These are phyloP conservation scores for Hibiscus mutabilis DNA, from an alignment of 345 rosid species.

Conservation along the genomic window DNA sequence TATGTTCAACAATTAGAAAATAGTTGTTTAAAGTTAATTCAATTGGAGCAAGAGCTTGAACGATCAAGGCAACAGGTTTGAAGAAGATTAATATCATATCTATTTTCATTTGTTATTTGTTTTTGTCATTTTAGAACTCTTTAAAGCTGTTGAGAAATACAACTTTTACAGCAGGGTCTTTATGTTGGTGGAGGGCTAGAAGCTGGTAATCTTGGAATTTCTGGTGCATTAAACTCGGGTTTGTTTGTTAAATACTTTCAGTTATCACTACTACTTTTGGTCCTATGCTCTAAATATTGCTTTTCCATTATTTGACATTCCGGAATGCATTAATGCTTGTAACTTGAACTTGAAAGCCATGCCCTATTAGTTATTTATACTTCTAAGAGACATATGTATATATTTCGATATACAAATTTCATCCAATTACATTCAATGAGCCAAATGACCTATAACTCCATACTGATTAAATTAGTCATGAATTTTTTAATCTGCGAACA, in stretches of 20 bases:
- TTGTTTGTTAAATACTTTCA: conserved; percentile 16
- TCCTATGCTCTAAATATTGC: neutral
- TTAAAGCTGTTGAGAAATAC: neutral
- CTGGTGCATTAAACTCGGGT: conserved; percentile 63
- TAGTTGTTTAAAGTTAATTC: conserved; percentile 77
- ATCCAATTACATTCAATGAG: neutral
- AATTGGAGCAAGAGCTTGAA: conserved; percentile 81
- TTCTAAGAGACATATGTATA: neutral
- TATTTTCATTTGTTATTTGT: neutral
- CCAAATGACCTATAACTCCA: neutral
- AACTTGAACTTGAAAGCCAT: neutral
- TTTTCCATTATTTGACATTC: neutral
- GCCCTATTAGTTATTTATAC: neutral
- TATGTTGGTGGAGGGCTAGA: conserved; percentile 50
- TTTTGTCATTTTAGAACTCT: neutral
- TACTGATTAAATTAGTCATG: neutral
- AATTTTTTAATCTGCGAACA: neutral
- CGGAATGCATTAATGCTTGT: neutral
- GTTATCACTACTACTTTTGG: neutral
- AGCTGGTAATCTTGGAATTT: conserved; percentile 40
- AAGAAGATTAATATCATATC: neutral
- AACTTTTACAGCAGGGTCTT: conserved; percentile 43
- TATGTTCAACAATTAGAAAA: conserved; percentile 94
- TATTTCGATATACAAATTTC: neutral
- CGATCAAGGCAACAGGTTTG: conserved; percentile 75